Percentiles rank a stretch among this genome's conserved stretches.
Conservation (phyloP, 192 early-diverging fungal genomes). For the Chytriomyces sp. region DNA sequence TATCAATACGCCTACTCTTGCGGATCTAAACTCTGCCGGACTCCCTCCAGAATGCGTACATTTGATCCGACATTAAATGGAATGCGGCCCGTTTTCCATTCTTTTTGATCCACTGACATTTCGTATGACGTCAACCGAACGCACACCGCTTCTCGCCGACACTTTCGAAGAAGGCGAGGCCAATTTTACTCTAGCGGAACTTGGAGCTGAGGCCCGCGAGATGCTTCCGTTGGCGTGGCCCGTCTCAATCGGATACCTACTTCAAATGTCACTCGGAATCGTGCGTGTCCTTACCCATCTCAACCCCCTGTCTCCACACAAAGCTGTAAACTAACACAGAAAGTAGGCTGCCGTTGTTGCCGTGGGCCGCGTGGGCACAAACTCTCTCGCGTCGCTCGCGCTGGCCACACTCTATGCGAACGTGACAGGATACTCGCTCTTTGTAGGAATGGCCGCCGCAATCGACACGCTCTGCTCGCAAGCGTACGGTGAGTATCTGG, state of each 20-base stretch:
- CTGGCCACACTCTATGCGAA: conserved; percentile 46
- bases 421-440: conserved; percentile 50
- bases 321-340: not conserved
- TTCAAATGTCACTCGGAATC: conserved; percentile 33
- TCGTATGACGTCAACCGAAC: conserved; percentile 11
- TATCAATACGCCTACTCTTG: too few relatives aligned
- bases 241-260: conserved; percentile 46
- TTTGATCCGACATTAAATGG: too few relatives aligned
- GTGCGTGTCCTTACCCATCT: not conserved
- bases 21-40: too few relatives aligned
- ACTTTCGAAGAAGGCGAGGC: conserved; percentile 20
- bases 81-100: too few relatives aligned
- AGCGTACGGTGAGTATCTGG: conserved; percentile 33
- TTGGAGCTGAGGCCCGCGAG: conserved; percentile 24
- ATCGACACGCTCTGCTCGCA: conserved; percentile 61
- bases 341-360: not conserved
- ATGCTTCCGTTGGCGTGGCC: conserved; percentile 50
- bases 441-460: conserved; percentile 52
- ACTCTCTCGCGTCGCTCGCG: conserved; percentile 43
- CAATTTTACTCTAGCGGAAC: conserved; percentile 7
- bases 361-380: conserved; percentile 25
- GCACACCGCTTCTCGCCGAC: conserved; percentile 31
- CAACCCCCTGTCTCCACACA: too few relatives aligned
- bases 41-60: too few relatives aligned
- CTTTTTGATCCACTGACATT: too few relatives aligned